Evolutionary conservation across 208 protist species (phyloP), one percentile per base, ranked within the genome.

Genomic region (Wallacemonas sp.): DNA sequence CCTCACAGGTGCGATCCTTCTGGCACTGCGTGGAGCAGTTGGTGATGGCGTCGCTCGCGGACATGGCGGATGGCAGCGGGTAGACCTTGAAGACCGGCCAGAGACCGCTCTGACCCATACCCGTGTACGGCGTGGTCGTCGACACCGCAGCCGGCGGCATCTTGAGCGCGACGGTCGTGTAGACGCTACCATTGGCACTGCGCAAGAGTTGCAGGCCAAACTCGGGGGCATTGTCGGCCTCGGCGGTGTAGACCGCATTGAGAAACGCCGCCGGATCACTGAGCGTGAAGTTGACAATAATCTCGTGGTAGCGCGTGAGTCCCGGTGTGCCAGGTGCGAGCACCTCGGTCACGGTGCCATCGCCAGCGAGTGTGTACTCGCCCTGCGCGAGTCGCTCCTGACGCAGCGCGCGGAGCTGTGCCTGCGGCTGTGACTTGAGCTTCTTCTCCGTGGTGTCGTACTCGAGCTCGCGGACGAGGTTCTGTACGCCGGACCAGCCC

Each of bases 401-500:
- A 65, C 81, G 81, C 42, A 84, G 64, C 11, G 33, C 67, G 29
- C 76, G 72, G 29, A 78, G 25, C 71, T 82, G 69, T 2, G 74
- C 48, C 23, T 84, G 61, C 1, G 81, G 81, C n/a, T 20, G 48
- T 5, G 57, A 74, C 70, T 74, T 72, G 62, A 87, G 33, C 64
- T 79, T 77, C 55, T 76, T 50, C 64, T 73, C 66, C 26, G n/a
- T 44, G 23, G 7, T 29, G 67, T 88, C 78, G 71, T 84, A 88
- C 65, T 59, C 69, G 8, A 84, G 67, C 28, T 28, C 31, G 57
- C 78, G 75, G 44, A 76, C 70, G 46, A 88, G 62, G 75, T 77
- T 79, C 57, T 82, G 72, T 44, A 81, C 67, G 20, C 75, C 82
- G 16, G 78, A 82, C 78, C 82, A 84, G 45, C 74, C 82, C 39